phyloP scores from a whole-genome alignment of 2,329 filamentous ascomycete species.

The Coniochaeta prunicola region DNA sequence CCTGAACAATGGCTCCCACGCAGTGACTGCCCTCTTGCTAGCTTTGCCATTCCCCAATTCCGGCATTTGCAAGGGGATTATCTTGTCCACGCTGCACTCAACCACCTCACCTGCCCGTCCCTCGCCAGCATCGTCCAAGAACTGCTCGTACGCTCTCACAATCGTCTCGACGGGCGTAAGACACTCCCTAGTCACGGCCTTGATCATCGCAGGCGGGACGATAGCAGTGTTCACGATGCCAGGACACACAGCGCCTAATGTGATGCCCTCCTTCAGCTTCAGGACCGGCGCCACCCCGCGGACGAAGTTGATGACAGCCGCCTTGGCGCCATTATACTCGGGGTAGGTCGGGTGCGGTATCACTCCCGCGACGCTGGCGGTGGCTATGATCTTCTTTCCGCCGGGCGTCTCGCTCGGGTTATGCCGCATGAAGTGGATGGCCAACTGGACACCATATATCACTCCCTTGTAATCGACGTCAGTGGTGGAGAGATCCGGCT shows the following conservation, averaged over 20 bases:
- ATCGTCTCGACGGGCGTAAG: constrained; percentile 35
- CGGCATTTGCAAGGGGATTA: constrained; percentile 5
- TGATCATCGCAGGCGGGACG: constrained; percentile 34
- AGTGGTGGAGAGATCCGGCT: constrained; percentile 35
- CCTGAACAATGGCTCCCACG: constrained; percentile 9
- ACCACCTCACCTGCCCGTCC: constrained; percentile 8
- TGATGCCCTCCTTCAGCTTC: constrained; percentile 37
- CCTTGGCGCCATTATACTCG: constrained; percentile 44
- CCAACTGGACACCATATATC: constrained; percentile 39
- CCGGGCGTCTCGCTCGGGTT: constrained; percentile 27
- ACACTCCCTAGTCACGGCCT: constrained; percentile 27
- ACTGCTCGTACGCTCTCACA: constrained; percentile 34
- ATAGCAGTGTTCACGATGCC: constrained; percentile 38
- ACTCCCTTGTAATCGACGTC: constrained; percentile 45
- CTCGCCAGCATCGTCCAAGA: constrained; percentile 31
- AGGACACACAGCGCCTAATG: constrained; percentile 40
- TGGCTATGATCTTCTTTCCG: constrained; percentile 33
- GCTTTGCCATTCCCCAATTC: constrained; percentile 6
- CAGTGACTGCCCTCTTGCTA: constrained; percentile 5
- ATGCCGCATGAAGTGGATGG: constrained; percentile 46
- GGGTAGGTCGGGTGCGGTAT: constrained; percentile 36
- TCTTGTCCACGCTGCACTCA: constrained; percentile 4
- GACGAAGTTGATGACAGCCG: constrained; percentile 34
- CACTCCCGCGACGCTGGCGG: constrained; percentile 33
- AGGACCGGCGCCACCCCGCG: constrained; percentile 29